phyloP scores from a whole-genome alignment of 2,329 filamentous ascomycete genomes.

The Aciculosporium take region DNA sequence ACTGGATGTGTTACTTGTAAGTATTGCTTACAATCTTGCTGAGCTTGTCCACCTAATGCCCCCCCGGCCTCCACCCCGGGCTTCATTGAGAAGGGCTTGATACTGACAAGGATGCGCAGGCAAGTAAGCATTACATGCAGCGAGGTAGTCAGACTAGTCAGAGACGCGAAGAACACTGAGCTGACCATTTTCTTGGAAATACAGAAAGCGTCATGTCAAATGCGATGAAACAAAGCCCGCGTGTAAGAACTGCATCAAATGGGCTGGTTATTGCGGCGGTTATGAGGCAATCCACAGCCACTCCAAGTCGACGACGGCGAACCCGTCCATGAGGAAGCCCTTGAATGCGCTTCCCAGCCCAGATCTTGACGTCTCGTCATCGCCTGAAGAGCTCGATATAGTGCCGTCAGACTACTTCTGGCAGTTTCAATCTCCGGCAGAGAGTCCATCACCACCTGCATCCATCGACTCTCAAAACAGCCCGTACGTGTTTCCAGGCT shows the following conservation, averaged over 20 bases:
- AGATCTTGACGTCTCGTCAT: slow-evolving; percentile 3
- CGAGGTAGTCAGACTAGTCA: background rate
- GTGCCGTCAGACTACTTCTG: slow-evolving; percentile 1
- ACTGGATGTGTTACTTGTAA: slow-evolving; percentile 20
- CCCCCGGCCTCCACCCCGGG: background rate
- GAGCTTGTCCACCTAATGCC: background rate
- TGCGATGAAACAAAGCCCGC: slow-evolving; percentile 22
- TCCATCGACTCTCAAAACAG: slow-evolving; percentile 4
- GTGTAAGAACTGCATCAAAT: slow-evolving; percentile 21
- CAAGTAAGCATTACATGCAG: slow-evolving; percentile 3
- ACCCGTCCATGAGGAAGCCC: background rate
- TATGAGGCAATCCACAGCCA: slow-evolving; percentile 10
- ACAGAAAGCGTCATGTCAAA: slow-evolving; percentile 21
- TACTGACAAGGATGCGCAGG: slow-evolving; percentile 2
- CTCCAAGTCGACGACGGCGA: background rate
- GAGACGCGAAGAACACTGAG: background rate
- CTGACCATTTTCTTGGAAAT: slow-evolving; percentile 2
- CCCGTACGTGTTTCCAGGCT: background rate
- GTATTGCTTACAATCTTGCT: slow-evolving; percentile 4
- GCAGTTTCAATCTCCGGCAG: slow-evolving; percentile 1
- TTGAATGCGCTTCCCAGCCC: slow-evolving; percentile 3
- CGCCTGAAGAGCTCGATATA: slow-evolving; percentile 4
- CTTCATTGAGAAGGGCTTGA: background rate
- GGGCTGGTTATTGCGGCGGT: slow-evolving; percentile 20
- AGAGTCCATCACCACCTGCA: slow-evolving; percentile 3